Percentiles rank a stretch among this genome's conserved stretches.
Evolutionary conservation across 1,284 basidiomycete genomes (phyloP).

Genomic region (Pterulicium gracile): DNA sequence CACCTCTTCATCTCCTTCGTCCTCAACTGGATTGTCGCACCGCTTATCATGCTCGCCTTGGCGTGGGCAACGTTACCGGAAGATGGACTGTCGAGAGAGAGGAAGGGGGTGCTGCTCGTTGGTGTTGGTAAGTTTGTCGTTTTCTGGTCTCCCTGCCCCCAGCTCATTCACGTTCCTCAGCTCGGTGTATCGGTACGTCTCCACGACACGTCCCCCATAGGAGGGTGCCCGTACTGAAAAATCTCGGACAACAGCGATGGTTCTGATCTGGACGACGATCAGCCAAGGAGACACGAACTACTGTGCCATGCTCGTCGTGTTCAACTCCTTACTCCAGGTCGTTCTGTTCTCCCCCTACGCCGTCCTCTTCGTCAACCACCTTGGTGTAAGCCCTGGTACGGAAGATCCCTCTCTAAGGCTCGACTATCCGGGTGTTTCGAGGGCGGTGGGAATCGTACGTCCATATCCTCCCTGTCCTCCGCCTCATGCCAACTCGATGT

Average conservation of each 20-base stretch:
- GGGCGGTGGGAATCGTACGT: conserved; percentile 56
- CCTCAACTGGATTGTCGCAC: conserved; percentile 79
- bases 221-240: too few relatives aligned
- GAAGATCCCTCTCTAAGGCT: conserved; percentile 20
- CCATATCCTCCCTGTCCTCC: background rate
- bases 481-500: background rate
- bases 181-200: conserved; percentile 36
- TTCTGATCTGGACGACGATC: conserved; percentile 80
- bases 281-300: conserved; percentile 67
- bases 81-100: conserved; percentile 37
- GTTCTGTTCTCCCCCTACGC: conserved; percentile 61
- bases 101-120: conserved; percentile 47
- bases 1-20: conserved; percentile 65
- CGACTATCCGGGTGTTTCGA: conserved; percentile 3
- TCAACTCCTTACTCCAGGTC: conserved; percentile 59
- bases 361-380: conserved; percentile 67
- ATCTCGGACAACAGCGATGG: conserved; percentile 43
- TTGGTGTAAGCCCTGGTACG: conserved; percentile 34
- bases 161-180: conserved; percentile 25
- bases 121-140: conserved; percentile 25
- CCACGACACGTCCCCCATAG: too few relatives aligned
- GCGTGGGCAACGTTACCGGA: conserved; percentile 85
- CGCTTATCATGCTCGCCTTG: conserved; percentile 73
- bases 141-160: conserved; percentile 15
- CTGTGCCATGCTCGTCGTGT: conserved; percentile 62